Conservation (phyloP, 176 grass and related monocot species). For the Hyparrhenia diplandra region DNA sequence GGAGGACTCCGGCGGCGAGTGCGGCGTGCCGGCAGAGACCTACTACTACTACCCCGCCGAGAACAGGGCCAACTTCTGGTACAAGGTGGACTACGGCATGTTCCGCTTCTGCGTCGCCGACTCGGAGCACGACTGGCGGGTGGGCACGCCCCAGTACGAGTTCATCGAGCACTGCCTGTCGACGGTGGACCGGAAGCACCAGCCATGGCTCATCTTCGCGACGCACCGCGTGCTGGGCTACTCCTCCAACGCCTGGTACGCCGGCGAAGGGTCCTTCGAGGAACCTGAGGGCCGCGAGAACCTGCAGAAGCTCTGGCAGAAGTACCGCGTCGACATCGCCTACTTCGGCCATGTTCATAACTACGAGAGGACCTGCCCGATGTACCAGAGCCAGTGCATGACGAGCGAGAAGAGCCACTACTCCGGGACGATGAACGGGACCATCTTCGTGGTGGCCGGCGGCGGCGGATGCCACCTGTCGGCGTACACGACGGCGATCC, state of each 20-base stretch:
- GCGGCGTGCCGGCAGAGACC: conserved; percentile 73
- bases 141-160: conserved; percentile 53
- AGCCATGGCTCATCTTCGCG: conserved; percentile 78
- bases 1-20: conserved; percentile 77
- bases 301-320: conserved; percentile 80
- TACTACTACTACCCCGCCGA: conserved; percentile 77
- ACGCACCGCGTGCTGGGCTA: conserved; percentile 82
- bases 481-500: conserved; percentile 34
- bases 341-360: conserved; percentile 85
- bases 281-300: conserved; percentile 80
- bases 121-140: conserved; percentile 86
- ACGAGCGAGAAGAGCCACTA: conserved; percentile 38
- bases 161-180: conserved; percentile 84
- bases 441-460: conserved; percentile 68
- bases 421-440: conserved; percentile 75
- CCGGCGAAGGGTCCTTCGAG: conserved; percentile 51
- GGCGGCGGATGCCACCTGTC: conserved; percentile 64
- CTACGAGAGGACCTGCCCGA: conserved; percentile 77
- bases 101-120: conserved; percentile 87
- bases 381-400: conserved; percentile 81
- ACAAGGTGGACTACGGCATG: conserved; percentile 86
- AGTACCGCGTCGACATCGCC: conserved; percentile 74
- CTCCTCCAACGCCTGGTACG: conserved; percentile 65
- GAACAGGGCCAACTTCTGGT: conserved; percentile 84
- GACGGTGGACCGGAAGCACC: conserved; percentile 82